These are phyloP conservation scores for Athelia psychrophila DNA, from an alignment of 1,284 basidiomycete genomes.

Conservation along the genomic window DNA sequence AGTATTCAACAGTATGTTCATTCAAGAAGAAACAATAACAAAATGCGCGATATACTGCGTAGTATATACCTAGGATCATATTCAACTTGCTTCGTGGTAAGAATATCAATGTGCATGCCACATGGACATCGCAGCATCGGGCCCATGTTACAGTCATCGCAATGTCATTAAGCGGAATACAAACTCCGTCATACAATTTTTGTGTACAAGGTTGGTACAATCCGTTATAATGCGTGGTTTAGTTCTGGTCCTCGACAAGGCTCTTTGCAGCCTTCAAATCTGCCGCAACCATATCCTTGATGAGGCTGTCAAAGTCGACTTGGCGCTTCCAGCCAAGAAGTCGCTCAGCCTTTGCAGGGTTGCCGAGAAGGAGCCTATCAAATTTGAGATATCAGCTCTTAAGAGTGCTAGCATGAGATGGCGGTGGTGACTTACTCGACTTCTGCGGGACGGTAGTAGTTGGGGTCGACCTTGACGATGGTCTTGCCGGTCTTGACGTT, in stretches of 20 bases:
- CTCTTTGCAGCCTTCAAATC: slow-evolving; percentile 70
- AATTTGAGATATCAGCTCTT: slow-evolving; percentile 10
- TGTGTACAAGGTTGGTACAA: too few species aligned
- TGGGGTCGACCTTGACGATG: slow-evolving; percentile 77
- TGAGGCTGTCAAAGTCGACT: slow-evolving; percentile 76
- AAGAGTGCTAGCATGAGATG: slow-evolving; percentile 3
- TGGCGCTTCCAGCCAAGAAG: slow-evolving; percentile 84
- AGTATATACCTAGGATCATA: too few species aligned
- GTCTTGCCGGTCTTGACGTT: slow-evolving; percentile 64
- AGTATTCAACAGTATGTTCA: too few species aligned
- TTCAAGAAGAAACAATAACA: too few species aligned
- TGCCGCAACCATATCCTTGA: slow-evolving; percentile 85
- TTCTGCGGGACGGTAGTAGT: slow-evolving; percentile 89
- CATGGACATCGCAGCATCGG: too few species aligned
- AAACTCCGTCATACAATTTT: too few species aligned
- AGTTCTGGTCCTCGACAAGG: slow-evolving; percentile 81
- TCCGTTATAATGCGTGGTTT: slow-evolving; percentile 3
- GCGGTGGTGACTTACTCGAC: slow-evolving; percentile 67
- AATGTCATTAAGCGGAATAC: too few species aligned
- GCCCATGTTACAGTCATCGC: too few species aligned
- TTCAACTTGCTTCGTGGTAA: too few species aligned
- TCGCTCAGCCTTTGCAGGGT: slow-evolving; percentile 82
- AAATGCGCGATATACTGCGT: too few species aligned
- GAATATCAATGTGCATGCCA: too few species aligned
- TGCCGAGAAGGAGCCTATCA: slow-evolving; percentile 70